Percentiles rank a stretch among this genome's conserved stretches.
phyloP scores from a whole-genome alignment of 176 grass and related monocot genomes.

The Poa annua region DNA sequence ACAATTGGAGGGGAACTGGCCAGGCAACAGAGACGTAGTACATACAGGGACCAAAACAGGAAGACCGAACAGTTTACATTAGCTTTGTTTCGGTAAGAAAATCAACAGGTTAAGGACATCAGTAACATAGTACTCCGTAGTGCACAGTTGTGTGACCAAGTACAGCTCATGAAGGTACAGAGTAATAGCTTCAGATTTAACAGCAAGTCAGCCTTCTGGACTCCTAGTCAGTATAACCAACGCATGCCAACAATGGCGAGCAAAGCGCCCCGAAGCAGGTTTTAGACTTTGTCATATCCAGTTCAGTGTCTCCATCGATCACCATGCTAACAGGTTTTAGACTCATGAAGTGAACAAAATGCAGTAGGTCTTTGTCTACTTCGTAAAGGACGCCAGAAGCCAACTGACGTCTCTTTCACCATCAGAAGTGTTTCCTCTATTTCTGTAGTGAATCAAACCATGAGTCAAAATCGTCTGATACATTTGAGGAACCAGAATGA shows the following conservation, averaged over 20 bases:
- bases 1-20: not conserved
- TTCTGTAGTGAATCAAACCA: constrained; percentile 78
- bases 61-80: not conserved
- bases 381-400: not conserved
- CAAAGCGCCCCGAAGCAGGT: not conserved
- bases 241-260: not conserved
- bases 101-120: not conserved
- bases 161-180: not conserved
- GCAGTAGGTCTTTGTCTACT: not conserved
- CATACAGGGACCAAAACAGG: not conserved
- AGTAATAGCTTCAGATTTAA: constrained; percentile 3
- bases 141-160: not conserved
- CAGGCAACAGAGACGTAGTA: not conserved
- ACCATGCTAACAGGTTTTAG: not conserved
- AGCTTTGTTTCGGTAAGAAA: constrained; percentile 19
- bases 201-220: constrained; percentile 19
- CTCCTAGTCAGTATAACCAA: not conserved
- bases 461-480: constrained; percentile 71
- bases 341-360: constrained; percentile 3
- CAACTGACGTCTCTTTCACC: not conserved
- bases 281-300: constrained; percentile 16
- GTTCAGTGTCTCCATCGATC: not conserved
- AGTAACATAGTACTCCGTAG: no score
- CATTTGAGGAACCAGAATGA: constrained; percentile 38
- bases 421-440: not conserved